phyloP scores from a whole-genome alignment of 306 rosid species.

The Pyrus pyrifolia region DNA sequence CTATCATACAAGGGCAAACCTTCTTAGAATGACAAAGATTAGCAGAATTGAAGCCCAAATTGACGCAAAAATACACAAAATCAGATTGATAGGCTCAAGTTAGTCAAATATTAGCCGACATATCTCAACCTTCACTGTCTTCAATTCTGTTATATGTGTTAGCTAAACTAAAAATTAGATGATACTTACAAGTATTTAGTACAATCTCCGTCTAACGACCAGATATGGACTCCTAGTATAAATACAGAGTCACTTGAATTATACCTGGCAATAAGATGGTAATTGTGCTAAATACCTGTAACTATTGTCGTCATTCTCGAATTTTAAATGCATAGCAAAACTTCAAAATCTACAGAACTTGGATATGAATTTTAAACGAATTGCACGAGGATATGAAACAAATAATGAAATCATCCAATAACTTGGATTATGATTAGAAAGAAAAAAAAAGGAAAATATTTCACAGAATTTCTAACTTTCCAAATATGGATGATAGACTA shows the following conservation, averaged over 20 bases:
- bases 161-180: not conserved
- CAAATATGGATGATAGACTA: not conserved
- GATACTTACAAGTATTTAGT: no score
- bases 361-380: not conserved
- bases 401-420: not conserved
- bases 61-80: not conserved
- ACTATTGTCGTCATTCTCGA: no score
- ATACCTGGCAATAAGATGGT: not conserved
- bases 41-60: not conserved
- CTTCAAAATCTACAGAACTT: not conserved
- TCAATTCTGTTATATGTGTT: not conserved
- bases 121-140: not conserved
- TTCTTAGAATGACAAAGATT: not conserved
- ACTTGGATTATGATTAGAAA: not conserved
- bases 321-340: no score
- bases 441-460: not conserved
- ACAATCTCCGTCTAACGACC: no score
- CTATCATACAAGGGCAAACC: not conserved
- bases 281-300: no score
- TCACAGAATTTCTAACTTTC: not conserved
- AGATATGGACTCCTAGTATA: no score
- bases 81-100: constrained; percentile 2
- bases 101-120: constrained; percentile 1
- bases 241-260: not conserved
- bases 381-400: not conserved